Conservation (phyloP, 2,329 filamentous ascomycete species). For the Pyrenophora graminea region DNA sequence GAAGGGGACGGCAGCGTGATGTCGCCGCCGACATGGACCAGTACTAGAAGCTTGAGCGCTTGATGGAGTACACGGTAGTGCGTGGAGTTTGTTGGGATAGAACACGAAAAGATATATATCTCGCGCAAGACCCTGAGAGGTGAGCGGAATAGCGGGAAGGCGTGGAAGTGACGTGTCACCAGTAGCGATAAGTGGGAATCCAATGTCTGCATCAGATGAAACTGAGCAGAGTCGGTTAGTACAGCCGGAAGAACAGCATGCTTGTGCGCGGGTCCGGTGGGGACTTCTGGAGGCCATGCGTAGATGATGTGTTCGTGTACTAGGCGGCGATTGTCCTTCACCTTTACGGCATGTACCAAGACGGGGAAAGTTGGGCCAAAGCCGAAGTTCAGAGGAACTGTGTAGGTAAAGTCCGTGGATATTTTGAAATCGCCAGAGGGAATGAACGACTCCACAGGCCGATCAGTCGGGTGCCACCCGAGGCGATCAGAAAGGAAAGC, state of each 20-base stretch:
- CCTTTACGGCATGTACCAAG: constrained; percentile 31
- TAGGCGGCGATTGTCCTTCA: constrained; percentile 22
- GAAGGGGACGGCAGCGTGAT: constrained; percentile 35
- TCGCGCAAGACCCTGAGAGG: constrained; percentile 39
- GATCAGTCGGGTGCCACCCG: constrained; percentile 43
- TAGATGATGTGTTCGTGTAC: constrained; percentile 45
- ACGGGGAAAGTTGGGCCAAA: constrained; percentile 38
- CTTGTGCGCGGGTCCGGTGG: constrained; percentile 18
- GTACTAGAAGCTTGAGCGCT: constrained; percentile 45
- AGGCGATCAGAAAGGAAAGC: constrained; percentile 40
- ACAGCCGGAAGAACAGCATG: constrained; percentile 45
- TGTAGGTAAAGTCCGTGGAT: constrained; percentile 25
- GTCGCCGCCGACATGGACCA: constrained; percentile 46
- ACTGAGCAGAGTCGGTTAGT: constrained; percentile 25
- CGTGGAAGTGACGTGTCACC: constrained; percentile 39
- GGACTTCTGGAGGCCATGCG: constrained; percentile 38
- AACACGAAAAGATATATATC: constrained; percentile 41
- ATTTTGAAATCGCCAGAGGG: constrained; percentile 22
- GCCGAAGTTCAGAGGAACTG: constrained; percentile 40
- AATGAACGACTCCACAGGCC: constrained; percentile 34
- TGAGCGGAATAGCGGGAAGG: constrained; percentile 44
- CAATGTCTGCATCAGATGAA: constrained; percentile 26
- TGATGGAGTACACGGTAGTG: constrained; percentile 36
- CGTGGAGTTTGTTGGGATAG: constrained; percentile 18
- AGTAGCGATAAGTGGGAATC: constrained; percentile 41